A percentile compares a stretch with the other conserved stretches of the same genome.
These are phyloP conservation scores for Parsonsia alboflavescens DNA, from an alignment of 257 asterid species.

Conservation along the genomic window DNA sequence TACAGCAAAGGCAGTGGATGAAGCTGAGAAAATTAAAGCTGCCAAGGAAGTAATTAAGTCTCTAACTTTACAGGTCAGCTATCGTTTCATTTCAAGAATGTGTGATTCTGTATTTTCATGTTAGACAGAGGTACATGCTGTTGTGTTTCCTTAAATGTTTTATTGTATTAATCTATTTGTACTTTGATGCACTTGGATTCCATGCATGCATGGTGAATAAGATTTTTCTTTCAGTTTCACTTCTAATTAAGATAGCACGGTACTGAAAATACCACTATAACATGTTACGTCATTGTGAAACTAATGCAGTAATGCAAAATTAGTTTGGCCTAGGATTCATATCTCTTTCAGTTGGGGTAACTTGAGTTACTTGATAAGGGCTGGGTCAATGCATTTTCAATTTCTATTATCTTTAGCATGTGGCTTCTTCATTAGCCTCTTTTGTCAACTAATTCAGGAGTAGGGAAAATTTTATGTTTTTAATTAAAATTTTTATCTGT, in stretches of 20 bases:
- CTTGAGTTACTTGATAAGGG: neutral
- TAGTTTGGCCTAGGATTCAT: neutral
- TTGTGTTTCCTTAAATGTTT: neutral
- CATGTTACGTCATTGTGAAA: neutral
- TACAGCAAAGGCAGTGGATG: constrained; percentile 50
- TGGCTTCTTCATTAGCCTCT: neutral
- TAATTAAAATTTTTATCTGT: neutral
- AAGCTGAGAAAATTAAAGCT: constrained; percentile 63
- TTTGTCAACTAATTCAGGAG: neutral
- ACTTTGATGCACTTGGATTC: neutral
- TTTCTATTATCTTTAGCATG: neutral
- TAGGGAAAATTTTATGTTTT: neutral
- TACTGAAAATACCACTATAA: neutral
- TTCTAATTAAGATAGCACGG: neutral
- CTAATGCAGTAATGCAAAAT: neutral
- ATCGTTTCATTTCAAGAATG: neutral
- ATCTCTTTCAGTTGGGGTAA: neutral
- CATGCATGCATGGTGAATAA: neutral
- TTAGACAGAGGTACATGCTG: neutral
- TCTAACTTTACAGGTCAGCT: constrained; percentile 66
- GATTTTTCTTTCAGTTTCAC: neutral
- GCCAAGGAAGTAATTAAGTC: constrained; percentile 74
- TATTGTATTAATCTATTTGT: neutral
- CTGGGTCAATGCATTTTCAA: neutral
- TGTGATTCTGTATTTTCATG: neutral